Base-by-base conservation (phyloP, 2,329 filamentous ascomycete genomes). In the Trichoderma sp. region DNA sequence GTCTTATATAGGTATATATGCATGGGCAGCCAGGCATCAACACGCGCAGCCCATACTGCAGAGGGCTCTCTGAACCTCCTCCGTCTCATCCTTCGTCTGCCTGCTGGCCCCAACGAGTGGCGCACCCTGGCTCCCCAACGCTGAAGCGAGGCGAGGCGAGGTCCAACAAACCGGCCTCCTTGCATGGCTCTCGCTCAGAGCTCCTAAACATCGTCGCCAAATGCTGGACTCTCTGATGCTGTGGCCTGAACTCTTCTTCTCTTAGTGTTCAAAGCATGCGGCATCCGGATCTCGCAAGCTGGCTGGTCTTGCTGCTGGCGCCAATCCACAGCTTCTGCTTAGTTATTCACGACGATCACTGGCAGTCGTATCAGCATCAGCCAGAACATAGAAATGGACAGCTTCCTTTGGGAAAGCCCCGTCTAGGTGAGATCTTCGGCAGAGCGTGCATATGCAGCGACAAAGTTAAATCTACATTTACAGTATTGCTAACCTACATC, bases 361-460 rank as follows among this genome's bases (percentile, higher is more conserved):
- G 66, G 57, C 66, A 55, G 47, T 60, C 53, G 8, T 65, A 64
- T 52, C 35, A 53, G 65, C 62, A 56, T 21, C 56, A n/a, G 21
- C 16, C 19, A 1, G 19, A 67, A 1, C 19, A 59, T 13, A 31
- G 21, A 31, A 19, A 60, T 19, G 40, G 27, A 40, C 68, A 68
- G 55, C 24, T 52, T 0, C 43, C 59, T 21, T 40, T 69, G 19
- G 55, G 60, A n/a, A 33, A 29, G n/a, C 61, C 47, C 49, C 61
- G 16, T 24, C 13, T 29, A 61, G 68, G 68, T 63, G 57, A 35
- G 47, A 59, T 31, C 33, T 35, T 35, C 29, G 29, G 33, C 14
- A n/a, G 27, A 31, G 16, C 40, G 53, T n/a, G 53, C 27, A 33
- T n/a, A 33, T n/a, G 37, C n/a, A 37, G n/a, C 29, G 49, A 7